Evolutionary conservation across 257 asterid species (phyloP).

Genomic region (Jacaranda copaia): DNA sequence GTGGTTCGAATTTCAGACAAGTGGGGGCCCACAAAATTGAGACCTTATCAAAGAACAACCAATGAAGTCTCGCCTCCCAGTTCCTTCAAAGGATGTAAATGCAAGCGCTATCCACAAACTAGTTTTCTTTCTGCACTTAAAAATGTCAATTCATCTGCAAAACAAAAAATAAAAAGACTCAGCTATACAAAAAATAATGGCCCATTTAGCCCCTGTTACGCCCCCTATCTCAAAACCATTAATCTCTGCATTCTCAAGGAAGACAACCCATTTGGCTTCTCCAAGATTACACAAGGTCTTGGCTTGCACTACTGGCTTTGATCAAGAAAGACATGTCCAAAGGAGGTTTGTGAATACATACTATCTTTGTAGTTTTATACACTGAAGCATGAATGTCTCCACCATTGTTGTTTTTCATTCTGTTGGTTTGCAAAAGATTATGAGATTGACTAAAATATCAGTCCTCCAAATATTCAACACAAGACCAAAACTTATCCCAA

Average conservation of each 20-base stretch:
- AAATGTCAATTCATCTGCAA: conserved; percentile 44
- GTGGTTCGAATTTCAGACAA: background rate
- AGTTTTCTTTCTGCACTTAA: conserved; percentile 36
- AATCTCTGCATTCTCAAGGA: conserved; percentile 48
- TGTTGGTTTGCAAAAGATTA: background rate
- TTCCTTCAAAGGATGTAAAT: conserved; percentile 35
- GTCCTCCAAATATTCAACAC: no score
- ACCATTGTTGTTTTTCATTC: background rate
- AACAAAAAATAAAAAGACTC: background rate
- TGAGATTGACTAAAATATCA: background rate
- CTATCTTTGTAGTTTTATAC: background rate
- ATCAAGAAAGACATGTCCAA: conserved; percentile 37
- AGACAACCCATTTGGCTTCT: conserved; percentile 29
- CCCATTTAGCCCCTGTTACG: conserved; percentile 49
- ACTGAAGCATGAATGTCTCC: background rate
- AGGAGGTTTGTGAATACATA: conserved; percentile 54
- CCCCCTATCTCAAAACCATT: conserved; percentile 47
- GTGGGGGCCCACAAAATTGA: conserved; percentile 49
- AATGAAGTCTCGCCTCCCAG: conserved; percentile 45
- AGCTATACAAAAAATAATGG: conserved; percentile 42
- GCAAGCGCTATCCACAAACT: conserved; percentile 45
- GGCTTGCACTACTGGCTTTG: conserved; percentile 33
- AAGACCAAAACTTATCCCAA: no score
- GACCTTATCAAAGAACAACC: conserved; percentile 72
- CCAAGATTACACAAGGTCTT: conserved; percentile 30